These are phyloP conservation scores for Pythium insidiosum DNA, from an alignment of 352 stramenopile genomes.

Conservation along the genomic window DNA sequence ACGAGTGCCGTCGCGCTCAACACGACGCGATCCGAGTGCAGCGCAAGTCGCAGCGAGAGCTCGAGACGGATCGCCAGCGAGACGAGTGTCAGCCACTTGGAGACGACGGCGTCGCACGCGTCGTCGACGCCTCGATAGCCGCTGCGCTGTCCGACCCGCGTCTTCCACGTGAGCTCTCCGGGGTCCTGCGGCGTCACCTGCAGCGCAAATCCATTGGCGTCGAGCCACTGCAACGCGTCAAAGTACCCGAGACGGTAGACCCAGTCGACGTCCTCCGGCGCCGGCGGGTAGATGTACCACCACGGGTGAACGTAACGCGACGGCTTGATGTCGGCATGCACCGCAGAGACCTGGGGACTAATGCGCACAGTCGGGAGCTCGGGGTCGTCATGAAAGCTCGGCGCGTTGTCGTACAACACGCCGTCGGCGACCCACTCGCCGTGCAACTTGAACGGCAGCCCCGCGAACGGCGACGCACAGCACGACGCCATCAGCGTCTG, in stretches of 20 bases:
- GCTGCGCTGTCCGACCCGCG: background rate
- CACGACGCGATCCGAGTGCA: slow-evolving; percentile 23
- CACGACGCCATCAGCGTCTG: slow-evolving; percentile 45
- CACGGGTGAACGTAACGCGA: slow-evolving; percentile 50
- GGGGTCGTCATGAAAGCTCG: slow-evolving; percentile 22
- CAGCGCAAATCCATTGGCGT: background rate
- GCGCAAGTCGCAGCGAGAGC: no score
- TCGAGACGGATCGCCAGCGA: no score
- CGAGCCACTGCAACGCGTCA: slow-evolving; percentile 27
- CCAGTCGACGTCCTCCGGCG: slow-evolving; percentile 39
- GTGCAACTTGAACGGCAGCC: slow-evolving; percentile 39
- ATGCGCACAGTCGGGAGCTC: slow-evolving; percentile 16
- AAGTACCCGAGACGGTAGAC: slow-evolving; percentile 42
- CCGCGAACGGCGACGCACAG: slow-evolving; percentile 34
- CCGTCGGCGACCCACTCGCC: slow-evolving; percentile 54
- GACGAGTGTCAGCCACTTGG: background rate
- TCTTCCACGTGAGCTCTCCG: background rate
- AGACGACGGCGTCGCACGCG: slow-evolving; percentile 5
- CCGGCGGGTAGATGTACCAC: slow-evolving; percentile 55
- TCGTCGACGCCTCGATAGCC: background rate
- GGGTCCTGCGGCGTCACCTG: background rate
- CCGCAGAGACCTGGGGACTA: slow-evolving; percentile 20
- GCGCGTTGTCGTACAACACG: slow-evolving; percentile 48
- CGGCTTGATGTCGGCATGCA: slow-evolving; percentile 42
- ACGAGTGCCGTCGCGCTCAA: slow-evolving; percentile 10